Base-by-base conservation (phyloP, 2,329 filamentous ascomycete species). In the Arthrobotrys sinensis region DNA sequence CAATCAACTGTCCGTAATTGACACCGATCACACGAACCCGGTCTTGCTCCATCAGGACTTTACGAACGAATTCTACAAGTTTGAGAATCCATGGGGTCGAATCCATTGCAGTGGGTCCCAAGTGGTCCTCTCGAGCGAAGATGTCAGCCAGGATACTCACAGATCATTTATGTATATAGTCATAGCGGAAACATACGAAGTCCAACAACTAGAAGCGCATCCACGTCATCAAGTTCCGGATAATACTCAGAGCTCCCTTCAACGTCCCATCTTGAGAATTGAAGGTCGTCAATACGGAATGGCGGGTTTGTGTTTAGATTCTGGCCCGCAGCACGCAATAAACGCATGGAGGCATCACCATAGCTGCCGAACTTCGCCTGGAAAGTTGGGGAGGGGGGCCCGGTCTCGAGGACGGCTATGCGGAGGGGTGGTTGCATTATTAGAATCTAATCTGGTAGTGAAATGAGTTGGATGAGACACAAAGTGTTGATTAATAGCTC, bases 1-100 rank as follows among this genome's bases (percentile, higher is more conserved):
- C 85, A 81, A 97, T 94, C 85, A 97, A 93, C 83, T 96, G 93
- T 4, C 93, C 93, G 83, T 95, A 97, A 84, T 93, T 97, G 14
- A 96, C 88, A 10, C 93, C 93, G 14, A 97, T 87, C n/a, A 94
- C 85, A 40, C 90, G 88, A 6, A 96, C 88, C 0, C 89, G 86
- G 28, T 87, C 86, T 80, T 91, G 88, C 11, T 86, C 86, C 38
- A 93, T 86, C 2, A 92, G 86, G 4, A 85, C 81, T 80, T 87
- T 86, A 63, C 87, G 85, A 0, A 88, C 89, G 82, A 90, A 97
- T 0, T 90, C 89, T 16, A 93, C 90, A 0, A 97, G 87, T 66
- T 88, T 90, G 48, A 90, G 80, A 80, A 96, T 95, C 93, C 93
- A 97, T 0, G 90, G 88, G 63, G 90, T 87, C 81, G 91, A 86